These are phyloP conservation scores for Eucalyptus erythrocorys DNA, from an alignment of 345 rosid species.

Conservation along the genomic window DNA sequence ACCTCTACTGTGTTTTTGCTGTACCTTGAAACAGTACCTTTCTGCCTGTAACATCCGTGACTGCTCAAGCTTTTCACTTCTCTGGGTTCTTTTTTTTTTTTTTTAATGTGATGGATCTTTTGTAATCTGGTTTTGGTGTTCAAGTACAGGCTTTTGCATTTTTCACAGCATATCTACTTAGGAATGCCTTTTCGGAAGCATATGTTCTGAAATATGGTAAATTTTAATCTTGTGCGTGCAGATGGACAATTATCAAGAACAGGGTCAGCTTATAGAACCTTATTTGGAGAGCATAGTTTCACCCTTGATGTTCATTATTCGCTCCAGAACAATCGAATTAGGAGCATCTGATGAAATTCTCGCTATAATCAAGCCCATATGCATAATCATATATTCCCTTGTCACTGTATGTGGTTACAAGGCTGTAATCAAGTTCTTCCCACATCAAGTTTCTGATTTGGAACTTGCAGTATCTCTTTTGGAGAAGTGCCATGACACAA, in stretches of 20 bases:
- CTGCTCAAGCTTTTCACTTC: neutral
- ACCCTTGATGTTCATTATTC: slow-evolving; percentile 70
- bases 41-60: neutral
- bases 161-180: neutral
- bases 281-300: slow-evolving; percentile 79
- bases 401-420: slow-evolving; percentile 94
- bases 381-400: slow-evolving; percentile 66
- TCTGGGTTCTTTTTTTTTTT: neutral
- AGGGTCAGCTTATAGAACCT: slow-evolving; percentile 84
- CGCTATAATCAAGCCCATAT: slow-evolving; percentile 57
- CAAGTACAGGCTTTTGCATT: neutral
- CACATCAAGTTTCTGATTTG: slow-evolving; percentile 87
- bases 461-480: slow-evolving; percentile 82
- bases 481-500: slow-evolving; percentile 62
- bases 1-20: neutral
- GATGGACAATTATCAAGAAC: slow-evolving; percentile 92
- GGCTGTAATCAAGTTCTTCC: slow-evolving; percentile 78
- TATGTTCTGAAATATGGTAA: neutral
- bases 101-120: neutral
- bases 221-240: slow-evolving; percentile 6
- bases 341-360: slow-evolving; percentile 50
- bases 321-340: slow-evolving; percentile 36
- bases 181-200: neutral
- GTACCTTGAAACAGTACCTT: neutral
- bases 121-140: neutral